Evolutionary conservation across 164 flowering plant genomes (phyloP), one percentile per base, ranked within the genome.

Genomic region (Tetracentron sinense): DNA sequence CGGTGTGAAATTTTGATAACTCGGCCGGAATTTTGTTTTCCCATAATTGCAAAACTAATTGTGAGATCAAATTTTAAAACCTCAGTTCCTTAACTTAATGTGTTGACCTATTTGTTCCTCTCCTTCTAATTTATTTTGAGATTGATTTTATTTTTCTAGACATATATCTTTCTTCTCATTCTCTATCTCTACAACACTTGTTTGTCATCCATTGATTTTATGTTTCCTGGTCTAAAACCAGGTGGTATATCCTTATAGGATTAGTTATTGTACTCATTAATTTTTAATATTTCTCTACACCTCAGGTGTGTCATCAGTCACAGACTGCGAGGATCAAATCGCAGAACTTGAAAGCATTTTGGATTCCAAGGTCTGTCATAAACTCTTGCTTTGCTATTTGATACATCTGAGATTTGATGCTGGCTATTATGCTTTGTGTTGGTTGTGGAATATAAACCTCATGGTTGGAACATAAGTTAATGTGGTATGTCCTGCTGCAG

Each of bases 301-400:
- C 53, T 46, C 58, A 92, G 96, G 91, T 68, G 81, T 82, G 23
- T 74, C 87, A 25, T 84, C 96, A 22, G 30, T 57, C 28, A 44
- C 48, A 60, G 83, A 88, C 64, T 93, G 92, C 65, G 85, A 85
- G 68, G 72, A 61, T 61, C 95, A 87, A 73, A 73, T 93, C 48
- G 58, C 84, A 66, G 78, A 83, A 67, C 91, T 93, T 54, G 98
- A 93, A 77, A 74, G 79, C 77, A 74, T 83, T 54, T 74, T 93
- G 73, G 92, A 93, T 74, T 81, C 90, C 49, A 82, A 80, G 88
- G 98, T 93, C 21, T 23, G 10, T 25, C 42, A 11, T 17, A 19
- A 33, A 27, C 28, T 48, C 7, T 54, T 8, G n/a, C 1, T 23
- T 38, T 38, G 44, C 30, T 7, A 20, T 16, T 19, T 33, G 33